These are phyloP conservation scores for Arachis hypogaea DNA, from an alignment of 306 rosid species.

Conservation along the genomic window DNA sequence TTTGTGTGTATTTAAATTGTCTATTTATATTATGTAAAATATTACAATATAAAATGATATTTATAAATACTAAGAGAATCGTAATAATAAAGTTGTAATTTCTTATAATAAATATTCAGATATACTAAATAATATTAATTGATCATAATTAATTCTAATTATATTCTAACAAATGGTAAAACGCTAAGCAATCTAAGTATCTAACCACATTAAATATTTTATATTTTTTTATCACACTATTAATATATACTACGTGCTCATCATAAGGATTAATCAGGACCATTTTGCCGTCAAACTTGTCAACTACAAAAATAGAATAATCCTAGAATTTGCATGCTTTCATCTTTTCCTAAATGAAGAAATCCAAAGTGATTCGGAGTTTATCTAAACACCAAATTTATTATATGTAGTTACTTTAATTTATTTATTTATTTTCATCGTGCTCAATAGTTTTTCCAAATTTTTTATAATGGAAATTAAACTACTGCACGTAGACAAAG, in stretches of 20 bases:
- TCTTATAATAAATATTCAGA: too few species aligned
- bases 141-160: too few species aligned
- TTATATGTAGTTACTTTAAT: too few species aligned
- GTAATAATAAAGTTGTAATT: too few species aligned
- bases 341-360: neutral
- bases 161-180: neutral
- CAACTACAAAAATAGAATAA: conserved; percentile 17
- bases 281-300: conserved; percentile 26
- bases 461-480: neutral
- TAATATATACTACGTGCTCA: neutral
- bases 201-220: conserved; percentile 2
- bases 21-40: too few species aligned
- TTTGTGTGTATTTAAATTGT: too few species aligned
- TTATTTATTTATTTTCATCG: neutral
- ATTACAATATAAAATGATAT: too few species aligned
- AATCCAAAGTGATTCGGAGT: neutral
- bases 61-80: too few species aligned
- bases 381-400: neutral
- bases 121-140: too few species aligned
- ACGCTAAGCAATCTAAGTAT: neutral
- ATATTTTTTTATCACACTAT: neutral
- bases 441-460: neutral
- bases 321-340: too few species aligned
- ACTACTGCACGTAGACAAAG: conserved; percentile 2
- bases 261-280: neutral